Evolutionary conservation across 2,329 filamentous ascomycete genomes (phyloP), one percentile per base, ranked within the genome.

Genomic region (Aspergillus sp.): DNA sequence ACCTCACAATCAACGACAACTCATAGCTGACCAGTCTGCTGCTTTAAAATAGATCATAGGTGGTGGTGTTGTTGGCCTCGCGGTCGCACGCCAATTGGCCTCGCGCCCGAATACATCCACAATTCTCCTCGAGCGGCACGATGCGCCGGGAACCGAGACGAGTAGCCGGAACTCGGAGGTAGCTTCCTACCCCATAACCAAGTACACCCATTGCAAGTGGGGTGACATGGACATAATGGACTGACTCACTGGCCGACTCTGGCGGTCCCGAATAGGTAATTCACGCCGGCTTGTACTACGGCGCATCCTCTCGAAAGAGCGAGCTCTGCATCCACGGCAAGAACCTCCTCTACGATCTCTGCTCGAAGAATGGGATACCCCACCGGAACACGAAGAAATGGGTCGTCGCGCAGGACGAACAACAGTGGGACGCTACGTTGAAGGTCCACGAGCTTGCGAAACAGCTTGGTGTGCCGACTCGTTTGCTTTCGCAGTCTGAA

Each of bases 271-370:
- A n/a, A 11, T 33, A 86, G 84, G 93, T 98, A 55, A 96, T 99
- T 66, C 95, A 99, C 73, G 95, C 91, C 1, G 95, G 95, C 14
- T 83, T 98, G 62, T 98, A 97, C 82, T 97, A 97, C 75, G 90
- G 90, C 15, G 72, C 81, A 6, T 75, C 78, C 41, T 88, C 87
- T 1, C 84, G 97, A 53, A 99, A 99, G 77, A 91, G 93, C 1
- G 77, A 78, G 15, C 84, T 99, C 12, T 99, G 95, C 77, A 81
- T 97, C 62, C 79, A 80, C 33, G 95, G 95, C 59, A 88, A 88
- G 65, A 72, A 87, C 33, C 80, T 91, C 72, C 80, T 98, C 58
- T 99, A 99, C 76, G 82, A 80, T 4, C 84, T 96, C 43, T 97
- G 93, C 78, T 75, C 78, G 5, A 77, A 77, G 56, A 79, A 90